Percentiles rank a stretch among this genome's conserved stretches.
phyloP scores from a whole-genome alignment of 306 rosid genomes.

The Pterocarpus macrocarpus region DNA sequence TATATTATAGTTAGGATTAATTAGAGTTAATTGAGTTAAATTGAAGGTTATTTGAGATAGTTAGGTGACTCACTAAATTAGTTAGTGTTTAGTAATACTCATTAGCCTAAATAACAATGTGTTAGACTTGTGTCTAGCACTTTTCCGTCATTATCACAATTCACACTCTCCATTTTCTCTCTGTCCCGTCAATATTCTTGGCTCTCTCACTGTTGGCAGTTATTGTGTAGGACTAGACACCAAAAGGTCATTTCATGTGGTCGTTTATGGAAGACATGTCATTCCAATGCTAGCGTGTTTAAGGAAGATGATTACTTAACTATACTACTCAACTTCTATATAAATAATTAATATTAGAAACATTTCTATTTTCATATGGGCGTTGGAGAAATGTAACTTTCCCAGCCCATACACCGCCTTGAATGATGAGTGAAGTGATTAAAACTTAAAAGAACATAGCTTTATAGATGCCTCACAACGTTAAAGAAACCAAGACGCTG shows the following conservation, averaged over 20 bases:
- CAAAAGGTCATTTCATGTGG: background rate
- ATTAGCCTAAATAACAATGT: too few species aligned
- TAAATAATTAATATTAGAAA: background rate
- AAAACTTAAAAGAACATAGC: background rate
- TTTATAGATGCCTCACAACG: background rate
- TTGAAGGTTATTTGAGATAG: too few species aligned
- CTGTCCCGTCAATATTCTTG: too few species aligned
- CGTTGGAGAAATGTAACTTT: background rate
- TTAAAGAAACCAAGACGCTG: background rate
- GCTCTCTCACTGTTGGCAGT: background rate
- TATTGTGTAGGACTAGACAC: background rate
- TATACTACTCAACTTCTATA: background rate
- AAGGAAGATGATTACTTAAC: background rate
- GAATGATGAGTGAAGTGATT: slow-evolving; percentile 19
- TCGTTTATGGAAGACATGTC: background rate
- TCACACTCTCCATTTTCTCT: too few species aligned
- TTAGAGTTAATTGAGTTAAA: background rate
- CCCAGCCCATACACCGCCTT: background rate
- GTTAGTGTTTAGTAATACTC: too few species aligned
- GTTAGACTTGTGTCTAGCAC: too few species aligned
- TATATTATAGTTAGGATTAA: background rate
- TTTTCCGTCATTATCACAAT: too few species aligned
- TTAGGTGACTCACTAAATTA: too few species aligned
- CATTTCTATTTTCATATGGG: background rate
- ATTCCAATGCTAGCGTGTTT: background rate